Base-by-base conservation (phyloP, 371 early-diverging fungal genomes). In the Rhizopus stolonifer region DNA sequence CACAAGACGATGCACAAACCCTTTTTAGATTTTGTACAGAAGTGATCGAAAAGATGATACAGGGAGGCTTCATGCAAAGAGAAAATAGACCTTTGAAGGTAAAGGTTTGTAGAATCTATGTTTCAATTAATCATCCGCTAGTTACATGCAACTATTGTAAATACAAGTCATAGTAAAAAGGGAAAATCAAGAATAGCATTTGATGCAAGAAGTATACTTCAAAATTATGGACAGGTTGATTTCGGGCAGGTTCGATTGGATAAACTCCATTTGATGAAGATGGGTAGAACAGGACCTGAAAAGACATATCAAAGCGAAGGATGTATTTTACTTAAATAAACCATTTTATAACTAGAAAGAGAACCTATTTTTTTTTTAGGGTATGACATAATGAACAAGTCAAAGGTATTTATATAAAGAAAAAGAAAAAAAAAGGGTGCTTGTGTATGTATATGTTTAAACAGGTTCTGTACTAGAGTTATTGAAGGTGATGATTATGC, bases 31-130 rank as follows among this genome's bases (percentile, higher is more conserved):
- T 71, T 22, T 67, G 67, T 39, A 43, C 61, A 11, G 51, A 56
- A 13, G 26, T 70, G 14, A 52, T 36, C n/a, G 47, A 58, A 22
- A 62, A 64, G 19, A 61, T 67, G 60, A 21, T 62, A 3, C 39
- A 59, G 15, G 63, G 46, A 25, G 65, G 63, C 0, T 49, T 65
- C 17, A 59, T 71, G 56, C 40, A 57, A 9, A 42, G 47, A n/a
- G 72, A 71, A 32, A 47, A 62, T n/a, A 53, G 72, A 38, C 68
- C 65, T 0, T 49, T 67, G 19, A 71, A 71, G 64, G 70, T 64
- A 56, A 29, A 11, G 2, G 6, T 7, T 14, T n/a, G 36, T 13
- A 32, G 13, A 21, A 7, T 14, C 3, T 14, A 15, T 15, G 22
- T 22, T 32, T 15, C 4, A 36, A 36, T 5, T 36, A 5, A 22